phyloP scores from a whole-genome alignment of 169 alveolate genomes.

The Cyclospora cayetanensis region DNA sequence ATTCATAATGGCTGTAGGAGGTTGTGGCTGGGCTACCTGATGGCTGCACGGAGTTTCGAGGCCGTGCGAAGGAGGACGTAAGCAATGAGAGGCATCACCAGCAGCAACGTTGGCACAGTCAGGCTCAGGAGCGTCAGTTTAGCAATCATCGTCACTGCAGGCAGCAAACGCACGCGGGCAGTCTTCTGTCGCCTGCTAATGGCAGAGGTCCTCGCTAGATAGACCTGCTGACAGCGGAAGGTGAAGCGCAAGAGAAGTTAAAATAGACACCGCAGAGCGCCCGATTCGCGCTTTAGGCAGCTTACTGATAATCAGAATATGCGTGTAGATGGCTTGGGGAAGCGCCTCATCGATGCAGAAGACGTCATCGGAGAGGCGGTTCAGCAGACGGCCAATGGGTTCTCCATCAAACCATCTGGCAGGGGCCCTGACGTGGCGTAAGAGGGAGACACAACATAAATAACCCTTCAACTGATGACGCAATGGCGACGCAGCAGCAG shows the following conservation, averaged over 20 bases:
- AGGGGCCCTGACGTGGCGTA: background rate
- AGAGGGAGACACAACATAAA: too few relatives aligned
- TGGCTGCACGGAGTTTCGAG: background rate
- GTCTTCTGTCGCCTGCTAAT: too few relatives aligned
- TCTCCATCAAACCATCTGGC: constrained; percentile 12
- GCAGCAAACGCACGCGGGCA: too few relatives aligned
- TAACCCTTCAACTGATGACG: too few relatives aligned
- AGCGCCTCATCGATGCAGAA: constrained; percentile 50
- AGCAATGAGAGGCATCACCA: background rate
- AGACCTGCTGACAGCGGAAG: background rate
- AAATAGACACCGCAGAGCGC: background rate
- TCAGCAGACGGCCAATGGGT: constrained; percentile 78
- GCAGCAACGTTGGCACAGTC: background rate
- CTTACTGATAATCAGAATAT: background rate
- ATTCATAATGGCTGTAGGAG: too few relatives aligned
- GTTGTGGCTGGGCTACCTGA: too few relatives aligned
- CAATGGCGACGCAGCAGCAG: background rate
- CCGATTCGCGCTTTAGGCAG: background rate
- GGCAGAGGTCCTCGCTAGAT: too few relatives aligned
- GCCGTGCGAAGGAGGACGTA: constrained; percentile 26
- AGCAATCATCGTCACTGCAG: constrained; percentile 25
- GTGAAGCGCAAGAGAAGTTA: background rate
- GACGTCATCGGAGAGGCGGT: constrained; percentile 76
- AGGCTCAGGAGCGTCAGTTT: constrained; percentile 4
- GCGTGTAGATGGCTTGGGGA: constrained; percentile 17